Percentiles rank a stretch among this genome's conserved stretches.
These are phyloP conservation scores for Aureobasidium lini DNA, from an alignment of 2,329 filamentous ascomycete species.

Conservation along the genomic window DNA sequence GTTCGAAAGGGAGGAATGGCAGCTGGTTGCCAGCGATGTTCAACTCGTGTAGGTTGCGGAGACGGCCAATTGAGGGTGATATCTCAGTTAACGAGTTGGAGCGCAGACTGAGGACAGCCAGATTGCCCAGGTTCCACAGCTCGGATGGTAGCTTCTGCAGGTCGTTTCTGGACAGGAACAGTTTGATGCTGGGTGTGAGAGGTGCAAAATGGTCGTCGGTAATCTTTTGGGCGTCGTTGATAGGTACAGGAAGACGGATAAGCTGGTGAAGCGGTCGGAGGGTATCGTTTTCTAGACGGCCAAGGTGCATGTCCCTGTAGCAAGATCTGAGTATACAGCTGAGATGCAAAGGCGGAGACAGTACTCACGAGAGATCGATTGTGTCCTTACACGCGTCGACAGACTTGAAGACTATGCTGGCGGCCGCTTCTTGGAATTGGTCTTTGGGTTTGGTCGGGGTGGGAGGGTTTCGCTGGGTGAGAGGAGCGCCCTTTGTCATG, in stretches of 20 bases:
- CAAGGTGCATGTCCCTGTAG: slow-evolving; percentile 36
- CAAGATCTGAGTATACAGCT: background rate
- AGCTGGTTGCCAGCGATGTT: slow-evolving; percentile 61
- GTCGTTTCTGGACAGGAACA: slow-evolving; percentile 55
- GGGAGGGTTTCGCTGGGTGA: background rate
- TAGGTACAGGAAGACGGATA: slow-evolving; percentile 25
- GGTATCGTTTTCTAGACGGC: slow-evolving; percentile 48
- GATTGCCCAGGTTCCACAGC: slow-evolving; percentile 53
- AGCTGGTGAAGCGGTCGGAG: slow-evolving; percentile 46
- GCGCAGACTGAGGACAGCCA: slow-evolving; percentile 60
- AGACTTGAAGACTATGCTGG: slow-evolving; percentile 22
- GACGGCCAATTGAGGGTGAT: slow-evolving; percentile 50
- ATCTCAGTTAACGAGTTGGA: slow-evolving; percentile 56
- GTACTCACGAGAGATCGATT: slow-evolving; percentile 54
- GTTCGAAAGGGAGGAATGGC: slow-evolving; percentile 53
- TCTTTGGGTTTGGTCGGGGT: background rate
- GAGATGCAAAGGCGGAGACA: background rate
- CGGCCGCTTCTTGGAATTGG: slow-evolving; percentile 18
- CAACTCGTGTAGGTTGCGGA: slow-evolving; percentile 53
- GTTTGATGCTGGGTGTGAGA: slow-evolving; percentile 50
- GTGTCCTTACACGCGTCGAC: slow-evolving; percentile 50
- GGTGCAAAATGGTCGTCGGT: slow-evolving; percentile 55
- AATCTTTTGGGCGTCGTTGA: slow-evolving; percentile 32
- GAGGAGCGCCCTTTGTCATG: slow-evolving; percentile 1
- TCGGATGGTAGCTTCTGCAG: slow-evolving; percentile 51